Conservation (phyloP, 257 asterid species). For the Rhazya stricta region DNA sequence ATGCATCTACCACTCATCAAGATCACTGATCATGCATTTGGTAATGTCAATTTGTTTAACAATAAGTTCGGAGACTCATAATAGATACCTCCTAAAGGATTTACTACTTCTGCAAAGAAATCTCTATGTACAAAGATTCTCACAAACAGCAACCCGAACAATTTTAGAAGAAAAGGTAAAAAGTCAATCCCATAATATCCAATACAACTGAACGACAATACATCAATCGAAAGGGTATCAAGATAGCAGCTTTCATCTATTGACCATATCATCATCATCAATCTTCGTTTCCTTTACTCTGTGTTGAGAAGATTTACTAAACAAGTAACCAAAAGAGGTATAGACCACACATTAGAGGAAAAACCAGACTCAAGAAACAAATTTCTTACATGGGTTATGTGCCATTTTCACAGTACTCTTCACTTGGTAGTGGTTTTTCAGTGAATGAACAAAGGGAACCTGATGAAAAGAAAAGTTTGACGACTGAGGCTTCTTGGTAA, state of each 20-base stretch:
- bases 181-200: neutral
- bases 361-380: neutral
- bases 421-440: neutral
- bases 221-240: neutral
- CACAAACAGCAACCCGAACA: neutral
- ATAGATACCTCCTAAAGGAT: neutral
- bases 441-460: neutral
- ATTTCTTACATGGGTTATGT: neutral
- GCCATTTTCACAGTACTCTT: constrained; percentile 1
- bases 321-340: neutral
- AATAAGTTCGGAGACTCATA: neutral
- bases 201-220: neutral
- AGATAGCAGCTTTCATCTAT: neutral
- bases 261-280: neutral
- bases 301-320: neutral
- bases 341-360: neutral
- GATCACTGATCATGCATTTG: neutral
- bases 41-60: neutral
- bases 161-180: too few species aligned
- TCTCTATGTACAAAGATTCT: neutral
- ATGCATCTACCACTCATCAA: neutral
- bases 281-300: neutral
- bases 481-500: neutral
- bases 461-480: neutral
- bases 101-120: neutral